Conservation (phyloP, 1,139 yeast genomes). For the Taiozyma sp. region DNA sequence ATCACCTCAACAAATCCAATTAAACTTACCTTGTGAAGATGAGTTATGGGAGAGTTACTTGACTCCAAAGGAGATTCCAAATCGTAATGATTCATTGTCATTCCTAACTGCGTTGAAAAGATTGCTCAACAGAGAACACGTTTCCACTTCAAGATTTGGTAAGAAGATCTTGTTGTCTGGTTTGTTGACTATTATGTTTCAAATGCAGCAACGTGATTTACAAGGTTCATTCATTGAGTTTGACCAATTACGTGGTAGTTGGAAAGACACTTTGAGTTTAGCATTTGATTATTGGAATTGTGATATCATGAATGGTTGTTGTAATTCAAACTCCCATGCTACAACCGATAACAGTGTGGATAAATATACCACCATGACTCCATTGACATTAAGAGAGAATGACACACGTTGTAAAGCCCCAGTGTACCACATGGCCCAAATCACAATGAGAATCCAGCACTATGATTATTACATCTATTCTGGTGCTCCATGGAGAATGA, state of each 20-base stretch:
- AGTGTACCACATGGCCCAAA: conserved; percentile 68
- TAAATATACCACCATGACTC: conserved; percentile 4
- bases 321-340: conserved; percentile 25
- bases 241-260: conserved; percentile 41
- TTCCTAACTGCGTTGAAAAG: conserved; percentile 54
- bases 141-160: conserved; percentile 46
- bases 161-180: conserved; percentile 68
- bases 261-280: conserved; percentile 61
- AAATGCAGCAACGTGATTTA: conserved; percentile 70
- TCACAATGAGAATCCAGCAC: conserved; percentile 65
- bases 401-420: conserved; percentile 51
- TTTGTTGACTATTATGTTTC: conserved; percentile 60
- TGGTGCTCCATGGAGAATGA: conserved; percentile 82
- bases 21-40: conserved; percentile 77
- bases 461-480: conserved; percentile 75
- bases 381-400: conserved; percentile 17
- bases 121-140: conserved; percentile 48
- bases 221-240: conserved; percentile 47
- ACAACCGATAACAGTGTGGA: conserved; percentile 13
- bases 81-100: conserved; percentile 27
- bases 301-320: conserved; percentile 33
- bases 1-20: conserved; percentile 67
- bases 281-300: conserved; percentile 60
- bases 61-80: conserved; percentile 25
- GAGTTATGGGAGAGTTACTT: conserved; percentile 62